These are phyloP conservation scores for Odontarrhena argentea DNA, from an alignment of 345 rosid species.

Conservation along the genomic window DNA sequence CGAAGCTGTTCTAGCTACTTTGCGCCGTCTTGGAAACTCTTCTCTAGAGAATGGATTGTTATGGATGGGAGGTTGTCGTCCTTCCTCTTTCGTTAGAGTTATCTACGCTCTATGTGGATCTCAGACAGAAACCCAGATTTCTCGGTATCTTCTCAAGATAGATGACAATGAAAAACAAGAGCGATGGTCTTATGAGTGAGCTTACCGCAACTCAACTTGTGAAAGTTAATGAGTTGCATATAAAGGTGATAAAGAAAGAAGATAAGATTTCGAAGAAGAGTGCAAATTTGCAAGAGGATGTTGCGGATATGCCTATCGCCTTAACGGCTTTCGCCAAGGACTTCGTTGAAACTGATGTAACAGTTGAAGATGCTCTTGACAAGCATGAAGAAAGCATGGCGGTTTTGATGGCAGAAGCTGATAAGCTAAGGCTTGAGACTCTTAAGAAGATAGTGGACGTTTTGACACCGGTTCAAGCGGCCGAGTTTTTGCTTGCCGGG, in stretches of 20 bases:
- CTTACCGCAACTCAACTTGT: conserved; percentile 40
- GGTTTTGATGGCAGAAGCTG: conserved; percentile 41
- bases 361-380: conserved; percentile 37
- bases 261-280: conserved; percentile 38
- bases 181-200: conserved; percentile 28
- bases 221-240: conserved; percentile 42
- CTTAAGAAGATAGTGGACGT: conserved; percentile 37
- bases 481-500: conserved; percentile 47
- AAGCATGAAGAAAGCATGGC: conserved; percentile 38
- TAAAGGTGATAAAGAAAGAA: conserved; percentile 38
- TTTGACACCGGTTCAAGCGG: conserved; percentile 47
- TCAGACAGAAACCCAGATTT: conserved; percentile 34
- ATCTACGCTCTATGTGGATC: conserved; percentile 42
- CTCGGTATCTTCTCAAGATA: conserved; percentile 12
- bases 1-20: conserved; percentile 36
- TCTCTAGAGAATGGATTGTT: conserved; percentile 49
- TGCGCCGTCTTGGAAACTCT: conserved; percentile 47
- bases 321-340: conserved; percentile 27
- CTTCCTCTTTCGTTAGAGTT: conserved; percentile 47
- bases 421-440: conserved; percentile 45
- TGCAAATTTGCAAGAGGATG: conserved; percentile 52
- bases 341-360: neutral
- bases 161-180: neutral
- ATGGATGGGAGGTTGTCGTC: conserved; percentile 57
- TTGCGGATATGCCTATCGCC: conserved; percentile 47